Evolutionary conservation across 192 early-diverging fungal genomes (phyloP).

Genomic region (Ambispora gerdemannii): DNA sequence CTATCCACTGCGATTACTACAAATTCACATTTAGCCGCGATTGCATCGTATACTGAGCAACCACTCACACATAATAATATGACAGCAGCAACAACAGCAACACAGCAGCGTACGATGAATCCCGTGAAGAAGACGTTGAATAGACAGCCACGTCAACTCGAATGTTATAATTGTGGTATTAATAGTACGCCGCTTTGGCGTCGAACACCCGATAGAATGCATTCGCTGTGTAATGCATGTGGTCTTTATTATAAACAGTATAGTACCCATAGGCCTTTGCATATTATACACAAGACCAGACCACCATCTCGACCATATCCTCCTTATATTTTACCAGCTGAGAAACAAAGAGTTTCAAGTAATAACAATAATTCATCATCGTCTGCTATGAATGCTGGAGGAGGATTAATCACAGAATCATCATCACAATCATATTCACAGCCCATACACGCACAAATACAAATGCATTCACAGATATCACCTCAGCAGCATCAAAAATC

Average conservation of each 20-base stretch:
- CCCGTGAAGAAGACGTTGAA: neutral
- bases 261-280: conserved; percentile 70
- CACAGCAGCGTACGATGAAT: neutral
- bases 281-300: conserved; percentile 49
- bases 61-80: neutral
- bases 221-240: conserved; percentile 90
- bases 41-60: neutral
- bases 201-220: conserved; percentile 69
- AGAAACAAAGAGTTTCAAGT: neutral
- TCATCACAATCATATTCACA: too few species aligned
- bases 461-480: too few species aligned
- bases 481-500: neutral
- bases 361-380: neutral
- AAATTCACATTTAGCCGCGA: neutral
- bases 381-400: neutral
- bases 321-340: conserved; percentile 31
- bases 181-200: conserved; percentile 89
- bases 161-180: conserved; percentile 80
- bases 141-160: conserved; percentile 40
- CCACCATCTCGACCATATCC: conserved; percentile 12
- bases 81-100: neutral
- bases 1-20: neutral
- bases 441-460: too few species aligned
- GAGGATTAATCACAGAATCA: too few species aligned
- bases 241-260: conserved; percentile 93